Base-by-base conservation (phyloP, 2,329 filamentous ascomycete genomes). In the Penicillium sp. region DNA sequence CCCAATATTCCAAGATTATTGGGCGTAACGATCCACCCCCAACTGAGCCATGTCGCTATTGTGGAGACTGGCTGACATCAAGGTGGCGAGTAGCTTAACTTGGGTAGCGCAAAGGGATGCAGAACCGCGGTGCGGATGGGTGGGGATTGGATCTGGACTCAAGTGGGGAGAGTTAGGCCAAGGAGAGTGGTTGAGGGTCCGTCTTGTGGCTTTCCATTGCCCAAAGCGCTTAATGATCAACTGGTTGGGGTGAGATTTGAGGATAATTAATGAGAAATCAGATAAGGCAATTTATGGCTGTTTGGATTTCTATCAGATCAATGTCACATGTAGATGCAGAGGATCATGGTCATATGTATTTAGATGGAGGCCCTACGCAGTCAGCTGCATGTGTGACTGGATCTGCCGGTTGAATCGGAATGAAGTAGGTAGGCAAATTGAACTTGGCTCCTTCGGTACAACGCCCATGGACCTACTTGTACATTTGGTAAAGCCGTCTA, bases 1-100 rank as follows among this genome's bases (percentile, higher is more conserved):
- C n/a, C n/a, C 19, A 33, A 33, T 37, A 16, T 39, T 11, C n/a
- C 69, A 3, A 74, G 60, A 10, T 42, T 10, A 14, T 14, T 14
- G 19, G 39, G 19, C 19, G 19, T 13, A 21, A 21, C 2, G 19
- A 13, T 22, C 37, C 37, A 42, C 19, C n/a, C 19, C 3, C 37
- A 39, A 3, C 3, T 22, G 19, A 22, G 57, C 37, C 14, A 31
- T 44, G 9, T 58, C 44, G 37, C 8, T 42, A 14, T 48, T 21
- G 10, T 47, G 37, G 37, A 11, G n/a, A 11, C 4, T 42, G 37
- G 39, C 39, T 22, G 39, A 22, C 39, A 42, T 42, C 37, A 42
- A 42, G 19, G 39, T 42, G 39, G 39, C 39, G 19, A 42, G 19
- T 14, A 42, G 19, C 19, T 42, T 22, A 42, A 42, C 19, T 19